Evolutionary conservation across 2,329 filamentous ascomycete genomes (phyloP).

Genomic region (Cytospora chrysosperma): DNA sequence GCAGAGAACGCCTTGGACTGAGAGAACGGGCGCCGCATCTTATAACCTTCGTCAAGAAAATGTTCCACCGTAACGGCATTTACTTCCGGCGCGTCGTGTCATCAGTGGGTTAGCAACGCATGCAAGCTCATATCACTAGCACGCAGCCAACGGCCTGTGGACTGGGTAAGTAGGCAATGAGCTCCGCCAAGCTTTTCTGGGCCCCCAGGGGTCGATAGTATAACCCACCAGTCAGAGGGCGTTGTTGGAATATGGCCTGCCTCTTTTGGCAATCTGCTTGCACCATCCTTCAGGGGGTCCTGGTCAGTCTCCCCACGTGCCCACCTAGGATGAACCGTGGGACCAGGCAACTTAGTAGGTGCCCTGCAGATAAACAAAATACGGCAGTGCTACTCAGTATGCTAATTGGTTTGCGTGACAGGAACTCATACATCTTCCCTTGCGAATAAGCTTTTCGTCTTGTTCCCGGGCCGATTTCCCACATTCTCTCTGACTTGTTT

Average conservation of each 20-base stretch:
- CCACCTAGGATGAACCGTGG: background rate
- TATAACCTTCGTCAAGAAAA: no score
- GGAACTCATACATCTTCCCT: no score
- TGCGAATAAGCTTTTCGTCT: no score
- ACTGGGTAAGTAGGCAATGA: background rate
- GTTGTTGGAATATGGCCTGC: background rate
- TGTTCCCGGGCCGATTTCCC: no score
- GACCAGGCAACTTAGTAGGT: no score
- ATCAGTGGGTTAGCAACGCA: background rate
- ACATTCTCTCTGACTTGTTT: no score
- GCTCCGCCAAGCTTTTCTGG: background rate
- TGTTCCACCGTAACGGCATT: no score
- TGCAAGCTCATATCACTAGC: background rate
- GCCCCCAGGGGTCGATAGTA: background rate
- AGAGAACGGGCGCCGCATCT: background rate
- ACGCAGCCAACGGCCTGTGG: background rate
- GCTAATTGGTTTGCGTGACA: background rate
- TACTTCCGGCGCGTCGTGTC: background rate
- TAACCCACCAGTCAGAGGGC: background rate
- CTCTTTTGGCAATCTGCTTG: background rate
- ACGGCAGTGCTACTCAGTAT: background rate
- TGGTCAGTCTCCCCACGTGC: background rate
- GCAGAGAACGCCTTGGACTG: background rate
- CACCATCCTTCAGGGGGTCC: background rate
- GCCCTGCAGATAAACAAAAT: background rate